Evolutionary conservation across 106 monocot genomes (phyloP).

Genomic region (Gastrodia elata): DNA sequence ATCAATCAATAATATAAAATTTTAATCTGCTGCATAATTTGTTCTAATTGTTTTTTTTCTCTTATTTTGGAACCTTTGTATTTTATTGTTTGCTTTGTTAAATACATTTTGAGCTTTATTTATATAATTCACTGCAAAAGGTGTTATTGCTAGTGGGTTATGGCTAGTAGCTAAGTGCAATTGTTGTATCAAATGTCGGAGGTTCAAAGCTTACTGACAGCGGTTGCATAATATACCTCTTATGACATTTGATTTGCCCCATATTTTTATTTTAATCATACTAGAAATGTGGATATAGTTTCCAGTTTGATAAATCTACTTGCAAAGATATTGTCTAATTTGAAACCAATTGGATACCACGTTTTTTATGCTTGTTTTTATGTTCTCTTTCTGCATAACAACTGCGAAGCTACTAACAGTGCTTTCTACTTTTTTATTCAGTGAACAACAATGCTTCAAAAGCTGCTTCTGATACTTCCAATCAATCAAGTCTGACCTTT

Average conservation of each 20-base stretch:
- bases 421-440: conserved; percentile 7
- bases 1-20: neutral
- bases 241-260: neutral
- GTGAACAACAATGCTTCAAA: conserved; percentile 39
- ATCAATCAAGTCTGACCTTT: conserved; percentile 35
- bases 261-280: neutral
- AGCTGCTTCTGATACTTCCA: conserved; percentile 23
- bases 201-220: too few species aligned
- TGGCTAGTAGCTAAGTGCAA: too few species aligned
- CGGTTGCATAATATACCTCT: too few species aligned
- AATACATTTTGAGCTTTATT: too few species aligned
- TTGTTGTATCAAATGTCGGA: too few species aligned
- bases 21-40: neutral
- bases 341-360: neutral
- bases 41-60: neutral
- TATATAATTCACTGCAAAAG: too few species aligned
- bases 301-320: neutral
- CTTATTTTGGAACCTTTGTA: neutral
- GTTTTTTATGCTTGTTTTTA: neutral
- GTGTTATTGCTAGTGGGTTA: too few species aligned
- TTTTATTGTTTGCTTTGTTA: neutral
- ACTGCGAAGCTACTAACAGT: neutral
- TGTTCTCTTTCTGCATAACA: neutral
- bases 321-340: neutral
- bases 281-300: neutral